phyloP scores from a whole-genome alignment of 2,329 filamentous ascomycete genomes.

The Colletotrichum costaricense region DNA sequence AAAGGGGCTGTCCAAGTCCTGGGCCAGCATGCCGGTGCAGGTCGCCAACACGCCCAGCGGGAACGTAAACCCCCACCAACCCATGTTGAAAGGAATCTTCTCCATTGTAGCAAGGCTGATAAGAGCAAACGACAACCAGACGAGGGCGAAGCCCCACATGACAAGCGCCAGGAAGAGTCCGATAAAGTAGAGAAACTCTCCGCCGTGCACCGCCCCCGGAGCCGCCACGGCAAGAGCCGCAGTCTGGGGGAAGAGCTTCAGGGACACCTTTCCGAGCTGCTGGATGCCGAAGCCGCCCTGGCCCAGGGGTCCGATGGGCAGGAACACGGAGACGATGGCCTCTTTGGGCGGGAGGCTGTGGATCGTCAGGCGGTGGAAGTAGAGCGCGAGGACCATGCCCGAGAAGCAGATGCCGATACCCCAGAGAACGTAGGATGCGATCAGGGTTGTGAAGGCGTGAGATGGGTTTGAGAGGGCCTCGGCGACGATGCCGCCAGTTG shows the following conservation, averaged over 20 bases:
- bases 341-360: constrained; percentile 75
- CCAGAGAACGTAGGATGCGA: constrained; percentile 77
- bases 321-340: constrained; percentile 74
- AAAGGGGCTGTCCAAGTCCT: constrained; percentile 55
- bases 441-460: constrained; percentile 60
- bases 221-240: constrained; percentile 58
- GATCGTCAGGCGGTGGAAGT: constrained; percentile 75
- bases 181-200: constrained; percentile 67
- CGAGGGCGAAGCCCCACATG: constrained; percentile 58
- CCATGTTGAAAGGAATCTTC: constrained; percentile 57
- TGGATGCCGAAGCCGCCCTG: constrained; percentile 72
- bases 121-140: constrained; percentile 57
- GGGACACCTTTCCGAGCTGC: constrained; percentile 61
- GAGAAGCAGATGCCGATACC: constrained; percentile 70
- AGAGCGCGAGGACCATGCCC: constrained; percentile 72
- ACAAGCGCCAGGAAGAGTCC: constrained; percentile 59
- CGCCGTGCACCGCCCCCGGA: constrained; percentile 50
- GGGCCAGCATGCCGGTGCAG: constrained; percentile 52
- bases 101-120: constrained; percentile 51
- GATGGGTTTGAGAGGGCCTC: constrained; percentile 19
- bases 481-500: constrained; percentile 63
- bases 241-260: constrained; percentile 51
- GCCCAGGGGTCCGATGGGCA: constrained; percentile 75
- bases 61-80: constrained; percentile 62
- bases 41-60: constrained; percentile 57